phyloP scores from a whole-genome alignment of 2,329 filamentous ascomycete species.

The Tolypocladium tundrense region DNA sequence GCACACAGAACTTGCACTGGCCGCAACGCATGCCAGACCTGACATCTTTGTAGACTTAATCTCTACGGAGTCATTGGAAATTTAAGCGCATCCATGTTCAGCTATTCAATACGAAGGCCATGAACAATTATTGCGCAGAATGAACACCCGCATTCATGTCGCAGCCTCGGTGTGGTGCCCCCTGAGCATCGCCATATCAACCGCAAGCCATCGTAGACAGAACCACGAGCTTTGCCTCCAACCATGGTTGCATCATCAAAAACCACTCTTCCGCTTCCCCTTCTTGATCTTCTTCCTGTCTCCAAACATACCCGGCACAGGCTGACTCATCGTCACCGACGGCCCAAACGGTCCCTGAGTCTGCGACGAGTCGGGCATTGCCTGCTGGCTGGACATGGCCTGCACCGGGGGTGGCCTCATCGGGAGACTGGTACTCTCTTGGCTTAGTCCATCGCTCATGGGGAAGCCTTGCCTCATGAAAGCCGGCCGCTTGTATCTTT shows the following conservation, averaged over 20 bases:
- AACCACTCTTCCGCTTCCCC: slow-evolving; percentile 30
- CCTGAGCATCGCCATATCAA: neutral
- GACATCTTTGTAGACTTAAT: neutral
- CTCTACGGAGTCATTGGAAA: neutral
- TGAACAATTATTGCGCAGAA: neutral
- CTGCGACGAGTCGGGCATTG: slow-evolving; percentile 22
- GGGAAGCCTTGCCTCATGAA: slow-evolving; percentile 15
- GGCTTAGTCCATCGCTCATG: slow-evolving; percentile 1
- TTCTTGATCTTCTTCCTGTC: slow-evolving; percentile 33
- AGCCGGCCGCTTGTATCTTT: slow-evolving; percentile 21
- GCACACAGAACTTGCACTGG: neutral
- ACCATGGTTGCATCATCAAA: slow-evolving; percentile 15
- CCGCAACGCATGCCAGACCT: neutral
- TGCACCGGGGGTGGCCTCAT: slow-evolving; percentile 12
- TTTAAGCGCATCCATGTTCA: neutral
- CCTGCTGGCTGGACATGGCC: slow-evolving; percentile 25
- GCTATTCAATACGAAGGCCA: neutral
- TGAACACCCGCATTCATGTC: neutral
- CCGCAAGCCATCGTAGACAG: neutral
- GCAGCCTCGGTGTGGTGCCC: neutral
- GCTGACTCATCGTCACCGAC: slow-evolving; percentile 34
- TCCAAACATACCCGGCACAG: slow-evolving; percentile 34
- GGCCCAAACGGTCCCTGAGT: slow-evolving; percentile 16
- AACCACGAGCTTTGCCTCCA: neutral
- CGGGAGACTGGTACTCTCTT: slow-evolving; percentile 6